Conservation (phyloP, 768 basidiomycete species). For the Gloeopeniophorella convolvens region DNA sequence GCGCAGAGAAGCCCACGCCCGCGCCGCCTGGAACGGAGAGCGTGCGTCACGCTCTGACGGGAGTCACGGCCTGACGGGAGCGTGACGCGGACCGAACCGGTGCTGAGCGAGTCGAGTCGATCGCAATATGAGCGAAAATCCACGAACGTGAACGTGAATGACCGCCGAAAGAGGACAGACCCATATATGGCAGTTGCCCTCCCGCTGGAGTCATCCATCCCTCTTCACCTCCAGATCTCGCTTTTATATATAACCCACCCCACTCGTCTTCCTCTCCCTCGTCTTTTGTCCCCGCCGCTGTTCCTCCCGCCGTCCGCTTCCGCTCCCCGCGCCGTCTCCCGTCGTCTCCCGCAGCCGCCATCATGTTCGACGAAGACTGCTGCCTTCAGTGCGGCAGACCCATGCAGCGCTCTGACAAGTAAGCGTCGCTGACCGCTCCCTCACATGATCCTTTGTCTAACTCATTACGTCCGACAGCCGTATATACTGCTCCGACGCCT, state of each 20-base stretch:
- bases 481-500: conserved; percentile 23
- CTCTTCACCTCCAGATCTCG: not conserved
- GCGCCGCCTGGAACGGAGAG: no score
- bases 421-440: conserved; percentile 9
- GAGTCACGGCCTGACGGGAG: no score
- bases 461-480: conserved; percentile 21
- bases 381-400: conserved; percentile 26
- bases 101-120: no score
- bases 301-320: not conserved
- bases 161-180: no score
- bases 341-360: not conserved
- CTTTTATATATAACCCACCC: no score
- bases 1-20: no score
- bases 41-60: no score
- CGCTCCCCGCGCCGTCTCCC: no score
- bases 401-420: conserved; percentile 18
- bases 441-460: conserved; percentile 15
- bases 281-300: not conserved
- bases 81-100: no score
- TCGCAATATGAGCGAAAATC: no score
- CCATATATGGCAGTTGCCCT: no score
- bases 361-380: conserved; percentile 27
- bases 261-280: not conserved
- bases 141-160: no score
- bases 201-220: not conserved